Conservation (phyloP, 2,329 filamentous ascomycete species). For the Calonectria pteridis region DNA sequence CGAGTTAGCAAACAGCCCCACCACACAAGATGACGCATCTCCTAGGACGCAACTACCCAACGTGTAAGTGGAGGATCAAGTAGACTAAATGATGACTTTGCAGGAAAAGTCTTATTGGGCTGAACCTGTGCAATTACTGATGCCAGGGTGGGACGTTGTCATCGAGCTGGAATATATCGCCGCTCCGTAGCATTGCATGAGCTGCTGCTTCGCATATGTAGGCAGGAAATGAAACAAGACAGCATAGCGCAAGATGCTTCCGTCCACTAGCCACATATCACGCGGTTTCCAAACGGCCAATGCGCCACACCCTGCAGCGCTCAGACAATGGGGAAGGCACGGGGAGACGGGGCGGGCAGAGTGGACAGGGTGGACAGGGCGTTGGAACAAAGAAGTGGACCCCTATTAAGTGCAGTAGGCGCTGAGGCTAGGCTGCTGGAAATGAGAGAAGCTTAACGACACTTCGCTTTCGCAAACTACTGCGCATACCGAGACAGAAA, state of each 20-base stretch:
- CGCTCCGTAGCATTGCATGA: neutral
- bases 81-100: conserved; percentile 8
- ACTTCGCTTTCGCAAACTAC: neutral
- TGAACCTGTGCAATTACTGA: neutral
- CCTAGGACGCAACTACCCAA: neutral
- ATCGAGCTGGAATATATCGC: neutral
- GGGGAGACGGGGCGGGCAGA: conserved; percentile 11
- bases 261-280: conserved; percentile 6
- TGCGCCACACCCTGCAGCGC: conserved; percentile 24
- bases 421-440: conserved; percentile 2
- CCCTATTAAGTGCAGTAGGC: conserved; percentile 8
- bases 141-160: neutral
- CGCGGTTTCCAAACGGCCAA: conserved; percentile 23
- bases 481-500: neutral
- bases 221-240: neutral
- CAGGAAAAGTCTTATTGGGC: neutral
- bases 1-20: neutral
- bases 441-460: conserved; percentile 13
- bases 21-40: conserved; percentile 15
- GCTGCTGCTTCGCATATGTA: conserved; percentile 7
- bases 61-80: conserved; percentile 2
- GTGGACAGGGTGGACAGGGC: neutral
- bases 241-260: conserved; percentile 1
- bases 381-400: conserved; percentile 25
- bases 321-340: conserved; percentile 20